A percentile compares a stretch with the other conserved stretches of the same genome.
These are phyloP conservation scores for Coleophoma crateriformis DNA, from an alignment of 2,329 filamentous ascomycete species.

Conservation along the genomic window DNA sequence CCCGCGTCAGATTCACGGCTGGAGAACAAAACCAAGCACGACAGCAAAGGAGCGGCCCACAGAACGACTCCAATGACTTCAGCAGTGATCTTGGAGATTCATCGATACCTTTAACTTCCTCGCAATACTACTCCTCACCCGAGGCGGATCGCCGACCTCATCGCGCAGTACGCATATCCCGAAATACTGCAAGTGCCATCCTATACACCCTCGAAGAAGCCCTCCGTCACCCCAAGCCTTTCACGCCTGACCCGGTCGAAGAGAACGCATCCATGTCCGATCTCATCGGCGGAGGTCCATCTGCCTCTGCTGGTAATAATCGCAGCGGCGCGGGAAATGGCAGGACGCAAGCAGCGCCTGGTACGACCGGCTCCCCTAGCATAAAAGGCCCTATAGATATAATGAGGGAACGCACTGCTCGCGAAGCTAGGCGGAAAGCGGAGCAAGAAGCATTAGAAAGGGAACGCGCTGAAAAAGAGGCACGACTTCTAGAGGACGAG, in stretches of 20 bases:
- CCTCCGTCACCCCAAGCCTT: slow-evolving; percentile 72
- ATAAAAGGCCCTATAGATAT: slow-evolving; percentile 85
- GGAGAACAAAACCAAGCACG: not conserved
- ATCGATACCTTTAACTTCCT: slow-evolving; percentile 17
- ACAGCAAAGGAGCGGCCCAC: slow-evolving; percentile 8
- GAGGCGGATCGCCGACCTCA: slow-evolving; percentile 33
- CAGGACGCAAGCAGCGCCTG: slow-evolving; percentile 39
- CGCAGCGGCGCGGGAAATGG: slow-evolving; percentile 49
- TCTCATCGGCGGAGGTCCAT: slow-evolving; percentile 55
- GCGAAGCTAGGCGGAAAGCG: slow-evolving; percentile 62
- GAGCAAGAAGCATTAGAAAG: slow-evolving; percentile 40
- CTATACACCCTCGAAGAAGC: slow-evolving; percentile 90
- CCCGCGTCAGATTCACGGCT: slow-evolving; percentile 15
- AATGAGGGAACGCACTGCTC: slow-evolving; percentile 78
- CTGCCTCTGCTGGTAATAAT: slow-evolving; percentile 52
- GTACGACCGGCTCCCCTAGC: slow-evolving; percentile 43
- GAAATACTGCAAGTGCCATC: slow-evolving; percentile 81
- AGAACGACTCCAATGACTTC: slow-evolving; percentile 19
- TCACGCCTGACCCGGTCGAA: slow-evolving; percentile 80
- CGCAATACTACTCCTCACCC: slow-evolving; percentile 12
- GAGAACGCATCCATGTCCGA: slow-evolving; percentile 92
- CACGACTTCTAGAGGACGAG: slow-evolving; percentile 48
- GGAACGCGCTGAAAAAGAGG: slow-evolving; percentile 48
- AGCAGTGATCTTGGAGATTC: slow-evolving; percentile 18
- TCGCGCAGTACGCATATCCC: slow-evolving; percentile 62